phyloP scores from a whole-genome alignment of 345 rosid genomes.

The Arabidopsis arenosa region DNA sequence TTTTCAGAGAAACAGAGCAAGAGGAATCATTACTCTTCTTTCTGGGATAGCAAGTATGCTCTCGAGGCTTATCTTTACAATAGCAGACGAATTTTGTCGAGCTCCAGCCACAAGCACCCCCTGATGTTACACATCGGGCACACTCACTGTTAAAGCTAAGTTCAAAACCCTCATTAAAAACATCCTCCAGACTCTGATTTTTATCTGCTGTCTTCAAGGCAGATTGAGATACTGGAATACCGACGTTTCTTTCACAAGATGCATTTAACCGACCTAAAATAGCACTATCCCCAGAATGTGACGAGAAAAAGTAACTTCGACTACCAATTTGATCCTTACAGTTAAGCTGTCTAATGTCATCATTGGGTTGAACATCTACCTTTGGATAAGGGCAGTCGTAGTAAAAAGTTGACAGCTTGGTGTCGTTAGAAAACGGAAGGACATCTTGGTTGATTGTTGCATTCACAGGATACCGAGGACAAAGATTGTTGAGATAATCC shows the following conservation, averaged over 20 bases:
- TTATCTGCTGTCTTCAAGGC: background rate
- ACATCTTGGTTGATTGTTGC: constrained; percentile 6
- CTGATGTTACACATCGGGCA: too few relatives aligned
- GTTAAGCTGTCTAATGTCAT: background rate
- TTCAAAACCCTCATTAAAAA: too few relatives aligned
- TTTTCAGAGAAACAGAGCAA: too few relatives aligned
- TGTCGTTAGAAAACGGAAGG: background rate
- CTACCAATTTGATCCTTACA: background rate
- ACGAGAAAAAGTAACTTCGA: background rate
- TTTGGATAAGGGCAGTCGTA: constrained; percentile 38
- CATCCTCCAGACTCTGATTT: background rate
- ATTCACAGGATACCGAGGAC: constrained; percentile 31
- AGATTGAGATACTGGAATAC: constrained; percentile 24
- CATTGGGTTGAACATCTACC: background rate
- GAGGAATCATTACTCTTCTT: too few relatives aligned
- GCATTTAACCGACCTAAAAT: background rate
- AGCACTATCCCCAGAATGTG: too few relatives aligned
- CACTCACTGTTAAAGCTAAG: too few relatives aligned
- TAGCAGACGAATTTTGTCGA: too few relatives aligned
- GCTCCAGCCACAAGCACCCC: too few relatives aligned
- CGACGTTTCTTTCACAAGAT: constrained; percentile 35
- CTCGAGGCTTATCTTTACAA: too few relatives aligned
- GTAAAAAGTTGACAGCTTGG: constrained; percentile 17
- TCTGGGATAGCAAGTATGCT: too few relatives aligned
- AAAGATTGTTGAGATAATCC: constrained; percentile 41